Conservation (phyloP, 306 rosid species). For the Abrus precatorius region DNA sequence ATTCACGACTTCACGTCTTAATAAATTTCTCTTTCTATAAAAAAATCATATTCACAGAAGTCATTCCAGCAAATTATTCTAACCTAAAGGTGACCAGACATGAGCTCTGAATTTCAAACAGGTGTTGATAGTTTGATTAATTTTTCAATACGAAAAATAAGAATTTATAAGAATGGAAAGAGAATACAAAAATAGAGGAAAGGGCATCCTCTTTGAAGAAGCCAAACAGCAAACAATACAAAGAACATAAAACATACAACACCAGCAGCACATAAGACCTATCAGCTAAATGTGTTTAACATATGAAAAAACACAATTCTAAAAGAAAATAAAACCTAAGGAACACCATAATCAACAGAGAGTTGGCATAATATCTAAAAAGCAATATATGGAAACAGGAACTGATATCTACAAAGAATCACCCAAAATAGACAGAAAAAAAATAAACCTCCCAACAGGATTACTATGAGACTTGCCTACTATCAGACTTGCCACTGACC, state of each 20-base stretch:
- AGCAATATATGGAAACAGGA: constrained; percentile 25
- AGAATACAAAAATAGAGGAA: constrained; percentile 25
- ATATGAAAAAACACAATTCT: background rate
- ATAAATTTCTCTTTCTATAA: background rate
- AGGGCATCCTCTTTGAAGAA: background rate
- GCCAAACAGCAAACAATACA: background rate
- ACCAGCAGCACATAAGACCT: background rate
- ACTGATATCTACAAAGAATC: constrained; percentile 19
- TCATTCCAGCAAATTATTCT: background rate
- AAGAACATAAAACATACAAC: constrained; percentile 10
- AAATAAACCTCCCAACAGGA: constrained; percentile 12
- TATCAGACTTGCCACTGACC: constrained; percentile 23
- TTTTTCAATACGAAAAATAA: background rate
- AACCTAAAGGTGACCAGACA: background rate
- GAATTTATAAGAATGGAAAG: background rate
- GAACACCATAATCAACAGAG: background rate
- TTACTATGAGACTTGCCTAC: constrained; percentile 31
- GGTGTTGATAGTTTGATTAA: background rate
- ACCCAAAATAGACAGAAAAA: constrained; percentile 26
- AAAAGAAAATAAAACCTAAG: constrained; percentile 12
- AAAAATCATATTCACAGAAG: background rate
- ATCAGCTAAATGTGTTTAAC: constrained; percentile 6
- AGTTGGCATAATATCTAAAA: constrained; percentile 18
- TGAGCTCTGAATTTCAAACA: background rate
- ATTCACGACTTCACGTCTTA: too few species aligned